Base-by-base conservation (phyloP, 1,284 basidiomycete genomes). In the Ustilago curta region DNA sequence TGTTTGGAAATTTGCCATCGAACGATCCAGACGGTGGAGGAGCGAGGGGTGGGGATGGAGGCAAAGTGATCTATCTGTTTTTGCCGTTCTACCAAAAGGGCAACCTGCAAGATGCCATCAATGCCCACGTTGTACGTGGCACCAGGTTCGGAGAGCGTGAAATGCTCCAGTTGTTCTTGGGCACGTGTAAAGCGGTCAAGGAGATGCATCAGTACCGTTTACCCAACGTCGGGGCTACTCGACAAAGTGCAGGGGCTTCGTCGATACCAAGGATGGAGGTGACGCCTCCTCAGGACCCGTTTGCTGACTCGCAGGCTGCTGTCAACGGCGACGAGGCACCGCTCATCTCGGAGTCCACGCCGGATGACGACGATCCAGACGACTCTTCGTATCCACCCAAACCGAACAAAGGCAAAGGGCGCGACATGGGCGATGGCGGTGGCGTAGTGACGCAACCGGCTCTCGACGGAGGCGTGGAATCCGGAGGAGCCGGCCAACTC, bases 91-190 rank as follows among this genome's bases (percentile, higher is more conserved):
- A 94, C 87, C 91, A 92, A 87, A 92, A 83, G 42, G 86, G 86
- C 27, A 97, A 97, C 83, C 88, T 99, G 18, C 97, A 99, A 88
- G 95, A 99, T 83, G 91, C 91, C 42, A 97, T 99, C 80, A 93
- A 94, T 76, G 88, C 91, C 32, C 91, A 96, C 81, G 89, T 92
- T 8, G 91, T 95, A 49, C 93, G 93, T 63, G 90, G 91, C 23
- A 91, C 91, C 32, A 90, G 91, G 69, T 93, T 95, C 83, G 90
- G 93, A 1, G 97, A 99, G 86, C 88, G 89, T 70, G 92, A 94
- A 59, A 93, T 98, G 87, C 88, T 98, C 29, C 89, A 89, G 27
- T 88, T 95, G 40, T 99, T 99, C 88, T 92, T 91, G 76, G 96
- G 95, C 8, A 94, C 95, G 12, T 98, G 96, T 85, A 90, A 93